Evolutionary conservation across 495 filamentous ascomycete species (phyloP), one percentile per base, ranked within the genome.

Genomic region (Pyronema omphalodes): DNA sequence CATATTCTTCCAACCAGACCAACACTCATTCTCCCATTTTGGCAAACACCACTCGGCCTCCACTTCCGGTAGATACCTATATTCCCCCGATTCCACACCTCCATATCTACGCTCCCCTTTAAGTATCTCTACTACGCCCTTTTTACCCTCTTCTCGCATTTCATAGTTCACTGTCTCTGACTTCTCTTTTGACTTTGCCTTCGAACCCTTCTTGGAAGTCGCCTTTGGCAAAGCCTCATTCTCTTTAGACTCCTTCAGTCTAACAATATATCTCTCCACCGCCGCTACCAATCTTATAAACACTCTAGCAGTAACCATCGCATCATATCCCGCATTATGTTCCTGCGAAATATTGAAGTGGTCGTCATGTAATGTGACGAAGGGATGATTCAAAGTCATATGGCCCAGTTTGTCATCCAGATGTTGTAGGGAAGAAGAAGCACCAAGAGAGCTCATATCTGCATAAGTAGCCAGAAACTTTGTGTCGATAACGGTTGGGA

Each of bases 251-350:
- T 59, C 29, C 49, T 67, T 57, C 40, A 47, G 23, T 29, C 23
- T 29, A 29, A 29, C 23, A 29, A 29, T 5, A 5, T 2, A 29
- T 29, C 23, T 29, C 5, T 29, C 23, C 23, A 29, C 23, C 23
- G 23, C 51, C 33, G 41, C 63, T 45, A 23, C 57, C 52, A 46
- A 56, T 55, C 34, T 68, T 59, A 83, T 70, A 45, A 82, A 71
- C 7, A 81, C 69, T 53, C 73, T 71, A 0, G 81, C 81, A 0
- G 82, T 80, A 43, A 80, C 67, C 50, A 77, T 73, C 58, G 78
- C 80, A 63, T 85, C 81, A 55, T 77, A 84, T n/a, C 81, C 81
- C 8, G 82, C 81, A 65, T 85, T 81, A 48, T 85, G 81, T 37
- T 66, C 66, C 53, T 53, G 46, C 39, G 48, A 51, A n/a, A 48